Evolutionary conservation across 2,329 filamentous ascomycete genomes (phyloP).

Genomic region (Pleoardoris graminearum): DNA sequence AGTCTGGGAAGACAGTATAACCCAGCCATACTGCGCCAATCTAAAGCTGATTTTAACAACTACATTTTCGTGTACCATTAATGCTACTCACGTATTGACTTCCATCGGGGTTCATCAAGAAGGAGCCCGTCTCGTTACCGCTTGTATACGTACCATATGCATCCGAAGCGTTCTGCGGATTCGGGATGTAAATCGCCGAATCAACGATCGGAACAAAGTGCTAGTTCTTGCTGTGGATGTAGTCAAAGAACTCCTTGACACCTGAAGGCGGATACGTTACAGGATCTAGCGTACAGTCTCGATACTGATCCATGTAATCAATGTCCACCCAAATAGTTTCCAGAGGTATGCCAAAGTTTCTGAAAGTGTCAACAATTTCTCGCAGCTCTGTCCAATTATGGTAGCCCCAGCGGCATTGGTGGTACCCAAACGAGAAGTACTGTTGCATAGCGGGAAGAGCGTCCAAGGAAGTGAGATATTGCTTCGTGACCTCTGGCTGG

Average conservation of each 20-base stretch:
- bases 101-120: constrained; percentile 59
- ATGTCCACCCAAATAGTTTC: constrained; percentile 52
- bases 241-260: constrained; percentile 56
- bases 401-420: constrained; percentile 85
- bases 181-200: constrained; percentile 70
- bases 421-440: constrained; percentile 80
- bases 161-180: constrained; percentile 69
- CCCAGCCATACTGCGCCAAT: constrained; percentile 62
- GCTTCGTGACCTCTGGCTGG: constrained; percentile 67
- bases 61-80: too few relatives aligned
- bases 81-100: constrained; percentile 48
- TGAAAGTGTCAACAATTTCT: constrained; percentile 59
- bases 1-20: constrained; percentile 65
- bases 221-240: constrained; percentile 58
- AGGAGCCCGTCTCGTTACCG: constrained; percentile 55
- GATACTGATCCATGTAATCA: constrained; percentile 51
- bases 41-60: neutral
- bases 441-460: constrained; percentile 75
- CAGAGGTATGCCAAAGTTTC: constrained; percentile 60
- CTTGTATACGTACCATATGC: constrained; percentile 56
- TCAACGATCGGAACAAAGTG: constrained; percentile 66
- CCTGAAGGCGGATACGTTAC: constrained; percentile 55
- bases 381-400: constrained; percentile 70
- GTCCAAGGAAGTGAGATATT: constrained; percentile 68
- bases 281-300: constrained; percentile 62